phyloP scores from a whole-genome alignment of 2,329 filamentous ascomycete species.

The Scedosporium aurantiacum region DNA sequence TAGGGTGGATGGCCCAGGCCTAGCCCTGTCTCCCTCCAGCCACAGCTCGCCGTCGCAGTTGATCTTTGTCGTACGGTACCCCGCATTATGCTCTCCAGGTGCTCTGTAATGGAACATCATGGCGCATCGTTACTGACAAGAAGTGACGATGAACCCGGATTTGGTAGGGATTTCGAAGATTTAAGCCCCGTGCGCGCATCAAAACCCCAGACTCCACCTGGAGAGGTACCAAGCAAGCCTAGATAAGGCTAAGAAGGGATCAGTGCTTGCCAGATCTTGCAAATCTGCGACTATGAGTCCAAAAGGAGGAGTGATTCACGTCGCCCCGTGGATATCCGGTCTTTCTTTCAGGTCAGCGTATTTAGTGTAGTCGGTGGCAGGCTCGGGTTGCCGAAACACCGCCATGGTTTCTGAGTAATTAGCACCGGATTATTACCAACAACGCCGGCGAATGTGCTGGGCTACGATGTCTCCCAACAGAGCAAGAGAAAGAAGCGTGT shows the following conservation, averaged over 20 bases:
- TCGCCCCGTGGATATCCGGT: no score
- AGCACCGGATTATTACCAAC: no score
- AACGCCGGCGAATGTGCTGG: no score
- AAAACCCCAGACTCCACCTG: slow-evolving; percentile 49
- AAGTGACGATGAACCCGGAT: slow-evolving; percentile 39
- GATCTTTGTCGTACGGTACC: slow-evolving; percentile 66
- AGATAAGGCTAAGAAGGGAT: slow-evolving; percentile 51
- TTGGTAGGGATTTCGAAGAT: slow-evolving; percentile 49
- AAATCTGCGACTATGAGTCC: no score
- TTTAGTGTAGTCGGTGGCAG: no score
- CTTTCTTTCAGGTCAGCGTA: no score
- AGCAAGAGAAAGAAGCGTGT: no score
- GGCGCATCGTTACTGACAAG: slow-evolving; percentile 54
- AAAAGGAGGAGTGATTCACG: no score
- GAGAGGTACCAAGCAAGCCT: slow-evolving; percentile 39
- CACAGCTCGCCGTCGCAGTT: slow-evolving; percentile 67
- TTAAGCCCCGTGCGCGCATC: slow-evolving; percentile 46
- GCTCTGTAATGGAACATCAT: slow-evolving; percentile 57
- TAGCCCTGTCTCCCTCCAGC: slow-evolving; percentile 47
- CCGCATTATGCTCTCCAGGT: slow-evolving; percentile 57
- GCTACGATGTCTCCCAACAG: no score
- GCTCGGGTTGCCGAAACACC: no score
- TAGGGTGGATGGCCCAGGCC: slow-evolving; percentile 28
- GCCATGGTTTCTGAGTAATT: no score
- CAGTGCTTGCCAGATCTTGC: slow-evolving; percentile 52